These are phyloP conservation scores for Neurospora tetrasperma DNA, from an alignment of 495 filamentous ascomycete species.

Conservation along the genomic window DNA sequence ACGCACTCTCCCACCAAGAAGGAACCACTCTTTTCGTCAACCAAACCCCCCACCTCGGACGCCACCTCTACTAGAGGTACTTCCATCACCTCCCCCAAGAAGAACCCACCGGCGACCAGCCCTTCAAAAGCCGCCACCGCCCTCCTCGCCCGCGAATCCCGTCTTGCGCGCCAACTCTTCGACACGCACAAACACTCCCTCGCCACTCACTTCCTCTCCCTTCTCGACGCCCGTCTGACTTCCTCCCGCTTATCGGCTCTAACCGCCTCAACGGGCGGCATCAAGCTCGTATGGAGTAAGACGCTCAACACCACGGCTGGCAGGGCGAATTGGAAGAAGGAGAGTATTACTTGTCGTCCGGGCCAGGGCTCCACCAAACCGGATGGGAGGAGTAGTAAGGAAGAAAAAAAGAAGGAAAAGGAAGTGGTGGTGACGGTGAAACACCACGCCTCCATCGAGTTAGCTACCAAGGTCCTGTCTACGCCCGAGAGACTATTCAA, in stretches of 20 bases:
- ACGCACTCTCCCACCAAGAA: constrained; percentile 62
- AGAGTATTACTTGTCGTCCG: constrained; percentile 29
- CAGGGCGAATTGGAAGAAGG: constrained; percentile 68
- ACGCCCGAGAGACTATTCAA: constrained; percentile 70
- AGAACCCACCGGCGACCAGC: constrained; percentile 28
- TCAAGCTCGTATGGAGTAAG: constrained; percentile 74
- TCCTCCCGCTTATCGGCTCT: constrained; percentile 49
- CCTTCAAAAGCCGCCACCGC: constrained; percentile 16
- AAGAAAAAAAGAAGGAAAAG: no score
- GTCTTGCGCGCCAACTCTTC: constrained; percentile 46
- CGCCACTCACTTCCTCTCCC: constrained; percentile 47
- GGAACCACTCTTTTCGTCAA: constrained; percentile 22
- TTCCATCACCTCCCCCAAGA: constrained; percentile 42
- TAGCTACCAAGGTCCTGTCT: constrained; percentile 77
- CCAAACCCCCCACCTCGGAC: constrained; percentile 13
- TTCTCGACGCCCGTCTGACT: constrained; percentile 57
- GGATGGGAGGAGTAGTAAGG: no score
- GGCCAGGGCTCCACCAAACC: no score
- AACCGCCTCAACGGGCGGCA: constrained; percentile 58
- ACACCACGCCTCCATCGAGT: constrained; percentile 73
- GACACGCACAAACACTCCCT: constrained; percentile 52
- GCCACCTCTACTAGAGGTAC: background rate
- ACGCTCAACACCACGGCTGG: constrained; percentile 82
- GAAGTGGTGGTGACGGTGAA: constrained; percentile 7
- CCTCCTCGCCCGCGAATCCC: constrained; percentile 23